Conservation (phyloP, 495 filamentous ascomycete species). For the Friedmanniomyces endolithicus region DNA sequence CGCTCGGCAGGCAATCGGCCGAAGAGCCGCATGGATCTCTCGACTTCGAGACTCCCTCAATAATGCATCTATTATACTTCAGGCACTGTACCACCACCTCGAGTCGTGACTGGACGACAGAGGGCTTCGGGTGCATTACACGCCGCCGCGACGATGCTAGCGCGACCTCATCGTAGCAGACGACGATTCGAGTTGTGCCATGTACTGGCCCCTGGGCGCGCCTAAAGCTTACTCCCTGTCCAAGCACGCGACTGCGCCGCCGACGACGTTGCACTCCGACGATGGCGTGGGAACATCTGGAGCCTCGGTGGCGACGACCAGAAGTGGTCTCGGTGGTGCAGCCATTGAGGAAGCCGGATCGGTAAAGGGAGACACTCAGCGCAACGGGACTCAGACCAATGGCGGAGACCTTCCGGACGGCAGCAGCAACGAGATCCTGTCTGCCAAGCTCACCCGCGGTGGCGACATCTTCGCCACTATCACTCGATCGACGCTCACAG, state of each 20-base stretch:
- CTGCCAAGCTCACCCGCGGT: constrained; percentile 63
- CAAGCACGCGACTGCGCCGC: constrained; percentile 18
- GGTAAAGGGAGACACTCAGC: not conserved
- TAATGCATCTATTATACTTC: too few species aligned
- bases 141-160: too few species aligned
- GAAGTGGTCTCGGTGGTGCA: not conserved
- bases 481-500: constrained; percentile 63
- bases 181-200: constrained; percentile 34
- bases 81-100: too few species aligned
- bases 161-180: too few species aligned
- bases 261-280: constrained; percentile 10
- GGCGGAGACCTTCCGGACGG: constrained; percentile 1
- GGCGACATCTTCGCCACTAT: constrained; percentile 85
- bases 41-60: too few species aligned
- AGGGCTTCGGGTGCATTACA: too few species aligned
- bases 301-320: not conserved
- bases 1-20: too few species aligned
- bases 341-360: not conserved
- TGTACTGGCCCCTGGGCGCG: constrained; percentile 96
- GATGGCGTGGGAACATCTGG: not conserved
- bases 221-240: constrained; percentile 58
- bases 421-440: constrained; percentile 40
- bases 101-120: too few species aligned
- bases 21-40: too few species aligned
- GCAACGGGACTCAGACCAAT: not conserved